These are phyloP conservation scores for Blastobotrys americana DNA, from an alignment of 805 yeast genomes.

Conservation along the genomic window DNA sequence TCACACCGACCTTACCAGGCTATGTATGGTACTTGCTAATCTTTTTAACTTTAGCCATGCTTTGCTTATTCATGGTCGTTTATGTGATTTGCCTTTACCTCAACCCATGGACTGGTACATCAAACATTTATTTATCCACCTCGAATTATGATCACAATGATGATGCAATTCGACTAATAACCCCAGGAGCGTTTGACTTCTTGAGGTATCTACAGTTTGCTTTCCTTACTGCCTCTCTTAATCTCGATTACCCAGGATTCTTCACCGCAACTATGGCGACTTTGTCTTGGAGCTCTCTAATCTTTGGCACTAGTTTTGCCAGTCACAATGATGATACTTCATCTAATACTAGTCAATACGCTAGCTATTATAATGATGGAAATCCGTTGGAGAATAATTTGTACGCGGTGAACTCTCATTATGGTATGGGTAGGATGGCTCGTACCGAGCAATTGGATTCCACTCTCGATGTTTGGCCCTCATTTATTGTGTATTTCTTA, in stretches of 20 bases:
- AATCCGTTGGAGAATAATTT: constrained; percentile 5
- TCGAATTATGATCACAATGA: constrained; percentile 53
- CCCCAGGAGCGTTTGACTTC: constrained; percentile 45
- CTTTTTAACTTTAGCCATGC: constrained; percentile 36
- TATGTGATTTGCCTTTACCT: constrained; percentile 35
- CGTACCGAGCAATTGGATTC: constrained; percentile 19
- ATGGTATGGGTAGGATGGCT: constrained; percentile 22
- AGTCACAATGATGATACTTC: constrained; percentile 8
- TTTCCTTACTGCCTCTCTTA: constrained; percentile 45
- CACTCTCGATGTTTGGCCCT: constrained; percentile 30
- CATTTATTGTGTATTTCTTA: constrained; percentile 29
- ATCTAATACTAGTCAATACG: constrained; percentile 3
- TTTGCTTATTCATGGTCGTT: constrained; percentile 32
- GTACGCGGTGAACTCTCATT: constrained; percentile 11
- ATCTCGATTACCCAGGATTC: constrained; percentile 54
- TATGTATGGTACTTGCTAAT: constrained; percentile 37
- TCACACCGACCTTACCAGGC: constrained; percentile 42
- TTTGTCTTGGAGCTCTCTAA: constrained; percentile 50
- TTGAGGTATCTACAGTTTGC: constrained; percentile 53
- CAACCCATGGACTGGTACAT: constrained; percentile 53
- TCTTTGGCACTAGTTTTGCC: constrained; percentile 27
- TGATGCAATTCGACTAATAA: constrained; percentile 44
- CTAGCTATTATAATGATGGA: no score
- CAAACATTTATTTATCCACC: constrained; percentile 45
- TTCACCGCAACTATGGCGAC: constrained; percentile 48